These are phyloP conservation scores for Crepidotus variabilis DNA, from an alignment of 768 basidiomycete species.

Conservation along the genomic window DNA sequence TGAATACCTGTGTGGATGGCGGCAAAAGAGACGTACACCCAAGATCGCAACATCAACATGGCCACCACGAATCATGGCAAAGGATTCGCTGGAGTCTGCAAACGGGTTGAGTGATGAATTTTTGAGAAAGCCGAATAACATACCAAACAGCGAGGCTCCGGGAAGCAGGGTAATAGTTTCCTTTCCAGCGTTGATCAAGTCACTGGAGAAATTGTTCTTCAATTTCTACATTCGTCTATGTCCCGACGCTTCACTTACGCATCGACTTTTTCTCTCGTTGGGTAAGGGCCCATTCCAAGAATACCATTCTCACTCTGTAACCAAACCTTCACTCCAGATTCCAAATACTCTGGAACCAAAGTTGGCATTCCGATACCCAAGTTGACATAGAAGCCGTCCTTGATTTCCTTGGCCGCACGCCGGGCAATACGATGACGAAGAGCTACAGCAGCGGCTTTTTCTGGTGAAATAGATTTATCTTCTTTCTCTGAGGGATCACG, in stretches of 20 bases:
- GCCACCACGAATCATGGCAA: constrained; percentile 97
- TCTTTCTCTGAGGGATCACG: constrained; percentile 26
- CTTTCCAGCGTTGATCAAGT: constrained; percentile 93
- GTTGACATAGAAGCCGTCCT: constrained; percentile 86
- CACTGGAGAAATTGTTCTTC: constrained; percentile 38
- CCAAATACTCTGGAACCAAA: constrained; percentile 76
- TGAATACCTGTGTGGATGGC: constrained; percentile 1
- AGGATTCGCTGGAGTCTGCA: constrained; percentile 86
- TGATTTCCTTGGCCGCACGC: constrained; percentile 86
- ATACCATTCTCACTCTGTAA: constrained; percentile 91
- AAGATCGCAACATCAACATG: constrained; percentile 93
- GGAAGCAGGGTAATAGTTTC: constrained; percentile 92
- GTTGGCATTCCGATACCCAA: constrained; percentile 92
- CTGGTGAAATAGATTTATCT: constrained; percentile 31
- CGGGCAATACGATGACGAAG: constrained; percentile 74
- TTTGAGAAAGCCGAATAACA: constrained; percentile 16
- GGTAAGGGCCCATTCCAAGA: constrained; percentile 88
- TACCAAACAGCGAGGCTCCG: constrained; percentile 88
- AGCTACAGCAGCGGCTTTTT: constrained; percentile 49
- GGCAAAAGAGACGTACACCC: constrained; percentile 62
- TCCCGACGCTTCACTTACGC: constrained; percentile 72
- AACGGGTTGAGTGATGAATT: constrained; percentile 5
- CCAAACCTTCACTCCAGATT: constrained; percentile 77
- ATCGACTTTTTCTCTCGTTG: constrained; percentile 74
- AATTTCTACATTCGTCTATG: too few relatives aligned